A percentile compares a stretch with the other conserved stretches of the same genome.
These are phyloP conservation scores for Pelargonium citronellum DNA, from an alignment of 441 rosid species.

Conservation along the genomic window DNA sequence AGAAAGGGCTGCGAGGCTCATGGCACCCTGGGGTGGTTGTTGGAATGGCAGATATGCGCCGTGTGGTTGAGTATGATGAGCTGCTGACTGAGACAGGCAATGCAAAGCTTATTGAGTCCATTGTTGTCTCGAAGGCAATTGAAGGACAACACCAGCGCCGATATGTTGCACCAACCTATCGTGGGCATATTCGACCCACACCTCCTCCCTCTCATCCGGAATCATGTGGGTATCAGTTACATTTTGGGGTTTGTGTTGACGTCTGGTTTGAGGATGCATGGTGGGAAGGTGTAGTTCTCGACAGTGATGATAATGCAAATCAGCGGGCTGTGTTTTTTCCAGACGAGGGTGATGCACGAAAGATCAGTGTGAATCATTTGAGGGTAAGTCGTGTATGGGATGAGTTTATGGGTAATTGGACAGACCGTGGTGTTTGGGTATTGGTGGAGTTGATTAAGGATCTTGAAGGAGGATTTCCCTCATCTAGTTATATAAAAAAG, in stretches of 20 bases:
- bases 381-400: conserved; percentile 35
- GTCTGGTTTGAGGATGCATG: conserved; percentile 40
- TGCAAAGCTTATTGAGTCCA: conserved; percentile 32
- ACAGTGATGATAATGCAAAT: conserved; percentile 26
- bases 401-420: conserved; percentile 35
- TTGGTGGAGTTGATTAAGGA: conserved; percentile 33
- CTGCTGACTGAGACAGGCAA: conserved; percentile 29
- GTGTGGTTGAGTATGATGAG: conserved; percentile 33
- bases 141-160: conserved; percentile 36
- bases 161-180: conserved; percentile 30
- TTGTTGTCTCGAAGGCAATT: conserved; percentile 34
- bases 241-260: conserved; percentile 41
- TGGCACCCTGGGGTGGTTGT: conserved; percentile 42
- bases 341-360: conserved; percentile 34
- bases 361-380: conserved; percentile 25
- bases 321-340: conserved; percentile 41
- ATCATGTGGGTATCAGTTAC: conserved; percentile 16
- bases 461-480: conserved; percentile 27
- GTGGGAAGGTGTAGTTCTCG: conserved; percentile 47
- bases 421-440: conserved; percentile 34
- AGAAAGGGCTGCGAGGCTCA: conserved; percentile 38
- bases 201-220: conserved; percentile 17
- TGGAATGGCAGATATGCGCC: conserved; percentile 27
- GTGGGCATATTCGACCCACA: conserved; percentile 34
- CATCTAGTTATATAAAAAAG: conserved; percentile 25